Percentiles rank a stretch among this genome's conserved stretches.
These are phyloP conservation scores for Marasmius fiardii DNA, from an alignment of 1,284 basidiomycete genomes.

Conservation along the genomic window DNA sequence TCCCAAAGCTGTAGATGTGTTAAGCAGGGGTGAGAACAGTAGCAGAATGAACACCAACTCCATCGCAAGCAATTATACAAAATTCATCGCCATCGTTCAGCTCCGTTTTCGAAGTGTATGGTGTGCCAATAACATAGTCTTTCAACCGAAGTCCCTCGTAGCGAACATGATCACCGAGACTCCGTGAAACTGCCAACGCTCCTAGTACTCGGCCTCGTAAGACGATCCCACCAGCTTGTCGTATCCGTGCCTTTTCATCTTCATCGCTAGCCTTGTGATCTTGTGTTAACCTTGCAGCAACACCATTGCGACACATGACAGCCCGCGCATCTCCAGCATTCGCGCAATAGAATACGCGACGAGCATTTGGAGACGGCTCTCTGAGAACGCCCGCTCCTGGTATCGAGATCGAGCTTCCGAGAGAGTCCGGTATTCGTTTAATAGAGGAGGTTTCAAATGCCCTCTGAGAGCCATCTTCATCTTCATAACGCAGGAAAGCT, in stretches of 20 bases:
- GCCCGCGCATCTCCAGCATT: conserved; percentile 84
- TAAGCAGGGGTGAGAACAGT: conserved; percentile 1
- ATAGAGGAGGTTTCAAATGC: conserved; percentile 5
- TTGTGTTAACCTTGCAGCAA: conserved; percentile 80
- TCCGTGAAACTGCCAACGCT: conserved; percentile 81
- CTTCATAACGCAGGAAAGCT: conserved; percentile 78
- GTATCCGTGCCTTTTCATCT: conserved; percentile 83
- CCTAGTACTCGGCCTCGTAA: conserved; percentile 88
- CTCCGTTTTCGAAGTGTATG: conserved; percentile 84
- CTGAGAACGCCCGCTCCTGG: conserved; percentile 25
- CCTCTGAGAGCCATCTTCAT: conserved; percentile 37
- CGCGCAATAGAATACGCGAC: conserved; percentile 78
- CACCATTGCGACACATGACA: conserved; percentile 72
- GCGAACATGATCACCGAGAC: conserved; percentile 72
- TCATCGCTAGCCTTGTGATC: conserved; percentile 87
- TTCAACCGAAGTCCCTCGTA: conserved; percentile 55
- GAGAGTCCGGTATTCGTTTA: conserved; percentile 8
- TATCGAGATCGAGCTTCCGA: conserved; percentile 18
- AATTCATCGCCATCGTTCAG: conserved; percentile 76
- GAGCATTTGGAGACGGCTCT: conserved; percentile 31
- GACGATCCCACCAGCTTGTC: conserved; percentile 84
- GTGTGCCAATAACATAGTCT: conserved; percentile 87
- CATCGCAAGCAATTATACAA: conserved; percentile 84
- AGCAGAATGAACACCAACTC: conserved; percentile 45
- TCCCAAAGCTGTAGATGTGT: conserved; percentile 69